A percentile compares a stretch with the other conserved stretches of the same genome.
Evolutionary conservation across 2,329 filamentous ascomycete genomes (phyloP).

Genomic region (Albophoma yamanashiensis): DNA sequence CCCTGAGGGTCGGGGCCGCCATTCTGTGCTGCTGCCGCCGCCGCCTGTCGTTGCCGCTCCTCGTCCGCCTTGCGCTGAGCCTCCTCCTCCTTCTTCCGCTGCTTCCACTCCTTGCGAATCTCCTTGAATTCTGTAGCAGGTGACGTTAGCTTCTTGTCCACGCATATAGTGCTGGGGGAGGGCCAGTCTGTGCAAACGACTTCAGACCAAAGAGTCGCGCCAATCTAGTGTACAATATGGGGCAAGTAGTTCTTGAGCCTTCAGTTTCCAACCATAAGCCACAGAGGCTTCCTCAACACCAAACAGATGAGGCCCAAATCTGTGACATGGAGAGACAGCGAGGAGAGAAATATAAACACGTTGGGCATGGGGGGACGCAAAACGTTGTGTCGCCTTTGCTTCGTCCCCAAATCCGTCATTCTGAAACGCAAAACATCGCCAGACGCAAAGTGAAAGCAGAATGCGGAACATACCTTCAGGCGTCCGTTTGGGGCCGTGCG

Average conservation of each 20-base stretch:
- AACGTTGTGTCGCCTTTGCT: background rate
- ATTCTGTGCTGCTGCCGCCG: conserved; percentile 37
- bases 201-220: background rate
- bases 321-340: background rate
- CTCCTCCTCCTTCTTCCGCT: conserved; percentile 98
- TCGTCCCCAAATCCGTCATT: too few species aligned
- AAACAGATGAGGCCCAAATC: too few species aligned
- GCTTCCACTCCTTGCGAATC: conserved; percentile 98
- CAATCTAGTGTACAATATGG: background rate
- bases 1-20: conserved; percentile 35
- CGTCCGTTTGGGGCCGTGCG: conserved; percentile 85
- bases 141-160: conserved; percentile 9
- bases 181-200: background rate
- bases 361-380: background rate
- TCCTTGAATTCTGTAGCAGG: conserved; percentile 80
- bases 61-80: conserved; percentile 81
- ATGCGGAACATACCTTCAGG: conserved; percentile 78
- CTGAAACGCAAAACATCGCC: background rate
- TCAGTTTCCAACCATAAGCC: too few species aligned
- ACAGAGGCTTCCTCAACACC: background rate
- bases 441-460: background rate
- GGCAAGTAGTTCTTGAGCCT: too few species aligned
- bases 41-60: conserved; percentile 55
- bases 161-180: background rate
- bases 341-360: background rate